phyloP scores from a whole-genome alignment of 2,329 filamentous ascomycete species.

The Aspergillus fumigatiaffinis region DNA sequence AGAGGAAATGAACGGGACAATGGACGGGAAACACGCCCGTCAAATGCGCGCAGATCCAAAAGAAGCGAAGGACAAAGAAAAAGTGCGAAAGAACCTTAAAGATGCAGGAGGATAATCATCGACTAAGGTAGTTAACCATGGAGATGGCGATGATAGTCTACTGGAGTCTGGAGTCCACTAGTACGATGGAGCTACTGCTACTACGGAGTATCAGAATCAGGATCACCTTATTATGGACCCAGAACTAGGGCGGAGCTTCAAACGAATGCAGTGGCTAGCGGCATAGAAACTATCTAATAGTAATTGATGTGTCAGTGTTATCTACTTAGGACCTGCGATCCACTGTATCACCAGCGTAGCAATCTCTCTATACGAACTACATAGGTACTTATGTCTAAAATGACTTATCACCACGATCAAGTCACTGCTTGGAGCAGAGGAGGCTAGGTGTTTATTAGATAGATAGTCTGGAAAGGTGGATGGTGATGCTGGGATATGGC shows the following conservation, averaged over 20 bases:
- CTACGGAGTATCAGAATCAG: background rate
- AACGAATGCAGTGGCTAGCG: conserved; percentile 11
- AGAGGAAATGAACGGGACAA: background rate
- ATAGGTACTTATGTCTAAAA: background rate
- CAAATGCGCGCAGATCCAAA: background rate
- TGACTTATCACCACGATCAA: background rate
- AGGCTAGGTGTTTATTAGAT: too few relatives aligned
- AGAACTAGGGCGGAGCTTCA: conserved; percentile 16
- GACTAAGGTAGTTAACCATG: background rate
- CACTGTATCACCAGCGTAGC: conserved; percentile 3
- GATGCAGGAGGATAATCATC: background rate
- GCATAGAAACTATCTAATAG: background rate
- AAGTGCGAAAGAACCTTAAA: background rate
- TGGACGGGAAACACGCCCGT: background rate
- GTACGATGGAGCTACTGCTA: background rate
- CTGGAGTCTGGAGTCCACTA: background rate
- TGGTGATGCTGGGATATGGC: background rate
- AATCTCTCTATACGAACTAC: background rate
- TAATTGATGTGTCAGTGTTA: too few relatives aligned
- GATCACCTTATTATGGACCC: background rate
- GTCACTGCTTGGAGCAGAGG: background rate
- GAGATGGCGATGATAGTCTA: too few relatives aligned
- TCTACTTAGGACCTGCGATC: background rate
- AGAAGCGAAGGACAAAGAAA: background rate
- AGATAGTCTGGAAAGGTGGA: background rate